A percentile compares a stretch with the other conserved stretches of the same genome.
phyloP scores from a whole-genome alignment of 139 green algal species.

The Chlorella sorokiniana region DNA sequence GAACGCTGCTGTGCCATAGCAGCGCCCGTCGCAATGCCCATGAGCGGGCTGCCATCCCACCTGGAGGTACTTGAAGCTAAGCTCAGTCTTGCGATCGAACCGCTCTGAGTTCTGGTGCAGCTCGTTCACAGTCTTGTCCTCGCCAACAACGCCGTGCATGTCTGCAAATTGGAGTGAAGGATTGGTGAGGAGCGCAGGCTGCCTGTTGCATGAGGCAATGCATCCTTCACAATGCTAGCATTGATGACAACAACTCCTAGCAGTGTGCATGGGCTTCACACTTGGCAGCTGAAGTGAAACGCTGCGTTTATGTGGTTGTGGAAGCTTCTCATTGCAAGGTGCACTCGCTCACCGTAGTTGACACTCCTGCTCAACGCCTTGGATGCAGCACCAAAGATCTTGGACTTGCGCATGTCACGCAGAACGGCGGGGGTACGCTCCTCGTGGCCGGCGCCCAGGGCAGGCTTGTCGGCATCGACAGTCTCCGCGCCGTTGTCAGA shows the following conservation, averaged over 20 bases:
- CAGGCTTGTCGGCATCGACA: not conserved
- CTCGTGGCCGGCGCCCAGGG: not conserved
- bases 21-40: too few species aligned
- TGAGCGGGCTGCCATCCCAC: too few species aligned
- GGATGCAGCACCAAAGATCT: conserved; percentile 7
- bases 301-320: too few species aligned
- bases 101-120: conserved; percentile 69
- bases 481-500: not conserved
- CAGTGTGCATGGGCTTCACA: too few species aligned
- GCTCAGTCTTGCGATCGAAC: conserved; percentile 77
- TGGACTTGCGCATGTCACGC: conserved; percentile 33
- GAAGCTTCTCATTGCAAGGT: too few species aligned
- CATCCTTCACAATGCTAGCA: not conserved
- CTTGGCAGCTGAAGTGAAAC: too few species aligned
- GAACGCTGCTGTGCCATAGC: too few species aligned
- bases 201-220: too few species aligned
- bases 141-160: conserved; percentile 28
- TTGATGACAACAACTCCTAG: too few species aligned
- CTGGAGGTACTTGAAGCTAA: conserved; percentile 77
- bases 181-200: not conserved
- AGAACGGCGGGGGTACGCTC: conserved; percentile 28
- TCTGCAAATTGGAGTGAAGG: conserved; percentile 13
- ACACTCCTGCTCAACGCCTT: not conserved
- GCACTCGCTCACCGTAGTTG: too few species aligned
- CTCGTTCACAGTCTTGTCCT: conserved; percentile 30